A percentile compares a stretch with the other conserved stretches of the same genome.
Evolutionary conservation across 371 early-diverging fungal genomes (phyloP).

Genomic region (Lichtheimia ramosa): DNA sequence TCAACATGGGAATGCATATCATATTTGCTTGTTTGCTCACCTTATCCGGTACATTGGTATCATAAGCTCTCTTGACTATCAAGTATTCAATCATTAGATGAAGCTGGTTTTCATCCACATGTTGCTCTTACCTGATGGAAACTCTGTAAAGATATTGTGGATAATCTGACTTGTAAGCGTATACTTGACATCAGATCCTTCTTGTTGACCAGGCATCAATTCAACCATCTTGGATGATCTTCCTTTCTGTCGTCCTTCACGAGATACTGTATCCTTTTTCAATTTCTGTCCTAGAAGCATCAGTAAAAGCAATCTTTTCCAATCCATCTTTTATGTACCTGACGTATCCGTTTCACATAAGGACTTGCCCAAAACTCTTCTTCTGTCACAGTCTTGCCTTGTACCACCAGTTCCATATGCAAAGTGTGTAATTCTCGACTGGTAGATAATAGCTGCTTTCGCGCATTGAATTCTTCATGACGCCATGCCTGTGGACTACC

Average conservation of each 20-base stretch:
- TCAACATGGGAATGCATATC: not conserved
- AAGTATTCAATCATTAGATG: not conserved
- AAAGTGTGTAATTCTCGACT: conserved; percentile 70
- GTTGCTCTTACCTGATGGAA: conserved; percentile 69
- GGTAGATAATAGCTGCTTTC: conserved; percentile 64
- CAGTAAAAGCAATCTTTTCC: not conserved
- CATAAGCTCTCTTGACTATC: conserved; percentile 80
- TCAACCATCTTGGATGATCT: conserved; percentile 81
- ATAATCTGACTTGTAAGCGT: conserved; percentile 88
- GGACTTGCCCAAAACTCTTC: conserved; percentile 93
- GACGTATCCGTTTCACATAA: conserved; percentile 53
- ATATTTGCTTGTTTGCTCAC: conserved; percentile 26
- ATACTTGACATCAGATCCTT: conserved; percentile 83
- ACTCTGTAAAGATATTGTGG: conserved; percentile 86
- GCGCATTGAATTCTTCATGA: conserved; percentile 58
- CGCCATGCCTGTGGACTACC: conserved; percentile 24
- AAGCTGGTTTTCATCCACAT: not conserved
- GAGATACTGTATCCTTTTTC: conserved; percentile 69
- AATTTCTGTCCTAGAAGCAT: conserved; percentile 47
- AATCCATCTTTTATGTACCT: conserved; percentile 14
- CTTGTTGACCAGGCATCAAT: conserved; percentile 74
- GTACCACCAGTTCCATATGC: conserved; percentile 80
- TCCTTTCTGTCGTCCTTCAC: conserved; percentile 80
- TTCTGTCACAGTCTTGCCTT: conserved; percentile 70
- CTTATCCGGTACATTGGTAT: conserved; percentile 83